phyloP scores from a whole-genome alignment of 2,329 filamentous ascomycete species.

The Colletotrichum sansevieriae region DNA sequence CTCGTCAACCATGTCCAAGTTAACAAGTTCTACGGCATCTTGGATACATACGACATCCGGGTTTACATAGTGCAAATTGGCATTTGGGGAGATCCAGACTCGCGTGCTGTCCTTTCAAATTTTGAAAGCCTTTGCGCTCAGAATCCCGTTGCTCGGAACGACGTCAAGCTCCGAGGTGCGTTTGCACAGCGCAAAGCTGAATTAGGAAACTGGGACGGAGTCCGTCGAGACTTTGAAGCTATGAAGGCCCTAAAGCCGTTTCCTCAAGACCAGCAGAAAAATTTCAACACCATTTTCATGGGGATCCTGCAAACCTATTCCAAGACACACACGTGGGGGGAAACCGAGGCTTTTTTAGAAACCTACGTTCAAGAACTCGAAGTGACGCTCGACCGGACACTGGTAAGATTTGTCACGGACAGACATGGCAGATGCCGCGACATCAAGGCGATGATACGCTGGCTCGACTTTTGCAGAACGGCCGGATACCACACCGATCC shows the following conservation, averaged over 20 bases:
- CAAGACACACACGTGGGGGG: slow-evolving; percentile 53
- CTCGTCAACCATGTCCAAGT: slow-evolving; percentile 24
- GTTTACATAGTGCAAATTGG: slow-evolving; percentile 34
- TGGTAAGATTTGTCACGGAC: slow-evolving; percentile 59
- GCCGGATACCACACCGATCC: slow-evolving; percentile 53
- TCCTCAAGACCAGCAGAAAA: slow-evolving; percentile 25
- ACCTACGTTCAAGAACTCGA: slow-evolving; percentile 52
- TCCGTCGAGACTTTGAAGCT: slow-evolving; percentile 50
- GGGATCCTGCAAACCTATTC: slow-evolving; percentile 55
- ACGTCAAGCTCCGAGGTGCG: slow-evolving; percentile 48
- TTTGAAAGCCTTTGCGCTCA: slow-evolving; percentile 11
- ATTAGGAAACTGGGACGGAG: slow-evolving; percentile 56
- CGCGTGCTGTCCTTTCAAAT: slow-evolving; percentile 2
- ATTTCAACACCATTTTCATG: slow-evolving; percentile 52
- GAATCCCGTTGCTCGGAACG: slow-evolving; percentile 13
- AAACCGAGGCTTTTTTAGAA: slow-evolving; percentile 56
- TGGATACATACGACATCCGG: slow-evolving; percentile 23
- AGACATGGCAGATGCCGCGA: slow-evolving; percentile 57
- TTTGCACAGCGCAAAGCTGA: slow-evolving; percentile 54
- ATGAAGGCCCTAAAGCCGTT: slow-evolving; percentile 44
- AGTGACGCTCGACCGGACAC: slow-evolving; percentile 51
- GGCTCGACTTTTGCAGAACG: slow-evolving; percentile 55
- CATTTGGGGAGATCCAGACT: slow-evolving; percentile 31
- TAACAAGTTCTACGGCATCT: slow-evolving; percentile 29
- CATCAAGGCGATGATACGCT: slow-evolving; percentile 53